phyloP scores from a whole-genome alignment of 1,284 basidiomycete species.

The Cryptococcus deneoformans region DNA sequence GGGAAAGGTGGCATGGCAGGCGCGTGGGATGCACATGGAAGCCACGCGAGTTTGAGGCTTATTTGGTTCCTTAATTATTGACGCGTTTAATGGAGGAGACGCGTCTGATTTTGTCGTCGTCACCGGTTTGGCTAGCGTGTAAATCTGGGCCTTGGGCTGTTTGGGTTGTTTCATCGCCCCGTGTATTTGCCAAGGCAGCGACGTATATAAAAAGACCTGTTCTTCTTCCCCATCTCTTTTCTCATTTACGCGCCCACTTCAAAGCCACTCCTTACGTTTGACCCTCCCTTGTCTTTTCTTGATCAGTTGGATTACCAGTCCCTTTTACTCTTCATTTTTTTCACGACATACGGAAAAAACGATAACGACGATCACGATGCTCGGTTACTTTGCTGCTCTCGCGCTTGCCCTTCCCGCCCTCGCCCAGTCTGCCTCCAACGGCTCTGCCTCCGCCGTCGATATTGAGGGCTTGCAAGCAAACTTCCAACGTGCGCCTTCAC shows the following conservation, averaged over 20 bases:
- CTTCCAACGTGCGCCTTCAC: constrained; percentile 31
- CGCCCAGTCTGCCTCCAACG: constrained; percentile 17
- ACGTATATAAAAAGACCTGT: too few relatives aligned
- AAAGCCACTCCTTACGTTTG: too few relatives aligned
- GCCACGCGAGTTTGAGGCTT: neutral
- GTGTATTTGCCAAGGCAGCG: too few relatives aligned
- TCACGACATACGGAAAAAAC: neutral
- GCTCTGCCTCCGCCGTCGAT: constrained; percentile 21
- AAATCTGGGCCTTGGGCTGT: too few relatives aligned
- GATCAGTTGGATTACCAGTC: neutral
- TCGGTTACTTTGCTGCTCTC: constrained; percentile 14
- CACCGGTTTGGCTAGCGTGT: too few relatives aligned
- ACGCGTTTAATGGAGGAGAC: too few relatives aligned
- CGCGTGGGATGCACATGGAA: neutral
- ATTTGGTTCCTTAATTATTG: too few relatives aligned
- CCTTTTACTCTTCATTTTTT: neutral
- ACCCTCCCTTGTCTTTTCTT: neutral
- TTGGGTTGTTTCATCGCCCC: too few relatives aligned
- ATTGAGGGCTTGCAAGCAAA: constrained; percentile 38
- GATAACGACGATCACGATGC: constrained; percentile 6
- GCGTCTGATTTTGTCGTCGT: neutral
- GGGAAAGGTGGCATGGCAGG: neutral
- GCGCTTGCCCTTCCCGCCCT: constrained; percentile 15
- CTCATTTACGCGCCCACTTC: too few relatives aligned
- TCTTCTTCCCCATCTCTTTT: too few relatives aligned